Base-by-base conservation (phyloP, 108 stramenopile genomes). In the Conticribra weissflogii region DNA sequence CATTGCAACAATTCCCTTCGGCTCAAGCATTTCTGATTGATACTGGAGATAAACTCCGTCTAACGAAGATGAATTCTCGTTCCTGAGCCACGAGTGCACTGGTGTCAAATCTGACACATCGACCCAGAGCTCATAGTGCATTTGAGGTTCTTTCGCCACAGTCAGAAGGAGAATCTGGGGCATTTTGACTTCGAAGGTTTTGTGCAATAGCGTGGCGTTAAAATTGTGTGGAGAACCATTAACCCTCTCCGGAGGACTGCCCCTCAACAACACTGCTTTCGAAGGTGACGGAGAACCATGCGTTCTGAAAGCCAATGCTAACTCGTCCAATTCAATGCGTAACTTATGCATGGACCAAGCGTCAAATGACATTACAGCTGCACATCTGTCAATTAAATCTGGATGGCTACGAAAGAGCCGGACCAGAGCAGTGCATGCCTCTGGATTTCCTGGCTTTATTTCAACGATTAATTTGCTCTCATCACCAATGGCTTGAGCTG, bases 1-100 rank as follows among this genome's bases (percentile, higher is more conserved):
- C 36, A 91, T 55, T 12, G 71, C 66, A 2, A 62, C 52, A 2
- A 78, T 76, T 2, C 90, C 90, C 15, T 67, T 67, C 7, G 74
- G 71, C 31, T 78, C 76, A 59, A 85, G 31, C 87, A 91, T 88
- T 63, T 84, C 74, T 27, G 60, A 59, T 72, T 91, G 74, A 58
- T 78, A 88, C 66, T 91, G 90, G 15, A 91, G 71, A 48, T 91
- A 91, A 2, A 87, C 90, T 33, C 90, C 90, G 51, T 91, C 87
- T 32, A 91, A 64, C 24, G 76, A 71, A 21, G 83, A 80, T 5
- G 78, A 68, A 7, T 69, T 83, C 24, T 36, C 62, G 31, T 58
- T 47, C 24, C 59, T 49, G 12, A 91, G 71, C 87, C 85, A 88
- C 30, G 63, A 64, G 44, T 86, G 79, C 23, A 88, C 79, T 49